Evolutionary conservation across 257 asterid genomes (phyloP).

Genomic region (Cordia subcordata): DNA sequence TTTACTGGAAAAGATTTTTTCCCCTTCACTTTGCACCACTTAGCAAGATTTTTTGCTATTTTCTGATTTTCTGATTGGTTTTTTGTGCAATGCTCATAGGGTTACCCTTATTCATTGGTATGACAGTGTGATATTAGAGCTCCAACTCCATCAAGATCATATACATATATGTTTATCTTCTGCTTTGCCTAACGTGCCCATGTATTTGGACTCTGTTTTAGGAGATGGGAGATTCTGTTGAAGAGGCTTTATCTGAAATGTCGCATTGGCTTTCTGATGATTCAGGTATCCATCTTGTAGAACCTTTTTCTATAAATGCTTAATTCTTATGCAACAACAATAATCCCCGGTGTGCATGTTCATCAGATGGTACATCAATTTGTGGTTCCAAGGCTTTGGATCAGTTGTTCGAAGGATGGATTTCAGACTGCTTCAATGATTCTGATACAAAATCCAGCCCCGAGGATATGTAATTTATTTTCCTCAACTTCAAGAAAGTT

Average conservation of each 20-base stretch:
- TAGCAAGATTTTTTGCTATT: too few relatives aligned
- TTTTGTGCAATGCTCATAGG: too few relatives aligned
- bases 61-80: too few relatives aligned
- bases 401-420: conserved; percentile 35
- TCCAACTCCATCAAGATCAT: too few relatives aligned
- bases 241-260: conserved; percentile 49
- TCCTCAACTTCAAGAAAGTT: not conserved
- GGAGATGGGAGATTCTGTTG: conserved; percentile 56
- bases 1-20: too few relatives aligned
- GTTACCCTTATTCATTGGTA: too few relatives aligned
- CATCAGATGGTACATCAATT: conserved; percentile 25
- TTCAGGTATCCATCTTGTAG: conserved; percentile 36
- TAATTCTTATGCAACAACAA: not conserved
- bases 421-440: conserved; percentile 29
- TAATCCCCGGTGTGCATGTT: conserved; percentile 6
- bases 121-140: too few relatives aligned
- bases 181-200: conserved; percentile 5
- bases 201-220: conserved; percentile 20
- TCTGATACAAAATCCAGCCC: conserved; percentile 16
- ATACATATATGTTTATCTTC: not conserved
- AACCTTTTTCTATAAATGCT: not conserved
- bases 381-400: conserved; percentile 26
- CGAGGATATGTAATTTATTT: conserved; percentile 11
- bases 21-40: too few relatives aligned
- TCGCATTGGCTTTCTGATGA: conserved; percentile 65